phyloP scores from a whole-genome alignment of 2,329 filamentous ascomycete genomes.

The Leptographium wingfieldii region DNA sequence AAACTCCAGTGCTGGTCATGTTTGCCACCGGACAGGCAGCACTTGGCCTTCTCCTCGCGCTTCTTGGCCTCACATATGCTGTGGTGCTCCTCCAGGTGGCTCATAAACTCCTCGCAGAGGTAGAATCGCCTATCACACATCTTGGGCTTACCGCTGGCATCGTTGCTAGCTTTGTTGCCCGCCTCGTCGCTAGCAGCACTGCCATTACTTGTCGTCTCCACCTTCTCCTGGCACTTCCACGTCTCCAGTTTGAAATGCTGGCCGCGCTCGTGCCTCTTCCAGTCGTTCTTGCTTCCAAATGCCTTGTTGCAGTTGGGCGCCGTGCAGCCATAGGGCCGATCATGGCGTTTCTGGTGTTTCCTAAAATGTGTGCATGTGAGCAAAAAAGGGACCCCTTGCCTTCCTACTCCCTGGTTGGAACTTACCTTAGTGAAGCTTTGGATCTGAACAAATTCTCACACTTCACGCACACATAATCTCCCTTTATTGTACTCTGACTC shows the following conservation, averaged over 20 bases:
- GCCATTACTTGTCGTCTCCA: background rate
- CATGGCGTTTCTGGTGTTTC: slow-evolving; percentile 76
- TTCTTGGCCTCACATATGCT: slow-evolving; percentile 17
- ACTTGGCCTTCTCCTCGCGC: slow-evolving; percentile 33
- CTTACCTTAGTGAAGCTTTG: background rate
- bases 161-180: background rate
- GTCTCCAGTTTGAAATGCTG: slow-evolving; percentile 60
- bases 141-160: slow-evolving; percentile 9
- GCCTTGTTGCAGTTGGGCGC: slow-evolving; percentile 40
- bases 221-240: slow-evolving; percentile 47
- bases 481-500: background rate
- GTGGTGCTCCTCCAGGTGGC: slow-evolving; percentile 46
- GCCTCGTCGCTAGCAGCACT: background rate
- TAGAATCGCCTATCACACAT: slow-evolving; percentile 19
- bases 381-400: background rate
- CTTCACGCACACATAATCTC: background rate
- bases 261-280: slow-evolving; percentile 78
- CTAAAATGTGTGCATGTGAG: slow-evolving; percentile 27
- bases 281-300: slow-evolving; percentile 91
- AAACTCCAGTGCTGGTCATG: slow-evolving; percentile 44
- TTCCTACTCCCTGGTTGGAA: background rate
- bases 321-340: slow-evolving; percentile 72
- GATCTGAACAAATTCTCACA: background rate
- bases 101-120: slow-evolving; percentile 43
- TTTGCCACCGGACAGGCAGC: slow-evolving; percentile 50